phyloP scores from a whole-genome alignment of 1,284 basidiomycete species.

The Heliocybe sulcata region DNA sequence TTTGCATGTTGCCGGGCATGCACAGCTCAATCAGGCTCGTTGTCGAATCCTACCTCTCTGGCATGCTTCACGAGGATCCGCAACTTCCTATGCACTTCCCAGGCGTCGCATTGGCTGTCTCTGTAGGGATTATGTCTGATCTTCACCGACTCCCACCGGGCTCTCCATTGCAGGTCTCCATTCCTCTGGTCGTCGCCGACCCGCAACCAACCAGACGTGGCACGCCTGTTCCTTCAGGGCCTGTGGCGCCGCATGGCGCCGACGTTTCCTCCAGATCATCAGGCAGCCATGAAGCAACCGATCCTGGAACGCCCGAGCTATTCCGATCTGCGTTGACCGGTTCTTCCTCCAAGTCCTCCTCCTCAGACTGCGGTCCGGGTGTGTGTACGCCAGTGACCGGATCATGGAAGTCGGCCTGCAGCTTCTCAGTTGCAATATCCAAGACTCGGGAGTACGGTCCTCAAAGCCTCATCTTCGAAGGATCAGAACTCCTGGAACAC shows the following conservation, averaged over 20 bases:
- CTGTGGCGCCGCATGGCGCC: not conserved
- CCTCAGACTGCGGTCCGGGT: not conserved
- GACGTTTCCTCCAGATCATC: not conserved
- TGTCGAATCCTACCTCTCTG: not conserved
- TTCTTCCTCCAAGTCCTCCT: not conserved
- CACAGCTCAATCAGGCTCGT: not conserved
- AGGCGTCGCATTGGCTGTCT: too few species aligned
- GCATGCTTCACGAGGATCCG: too few species aligned
- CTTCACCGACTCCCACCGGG: too few species aligned
- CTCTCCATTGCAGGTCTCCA: too few species aligned
- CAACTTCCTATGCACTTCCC: too few species aligned
- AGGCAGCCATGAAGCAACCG: not conserved
- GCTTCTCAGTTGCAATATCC: not conserved
- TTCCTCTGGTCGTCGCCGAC: too few species aligned
- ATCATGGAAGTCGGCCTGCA: not conserved
- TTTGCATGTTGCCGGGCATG: not conserved
- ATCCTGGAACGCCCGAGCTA: not conserved
- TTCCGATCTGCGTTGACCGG: not conserved
- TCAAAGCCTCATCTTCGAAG: not conserved
- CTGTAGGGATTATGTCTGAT: too few species aligned
- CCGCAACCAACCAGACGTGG: too few species aligned
- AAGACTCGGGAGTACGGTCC: not conserved
- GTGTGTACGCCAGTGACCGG: not conserved
- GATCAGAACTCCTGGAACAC: not conserved
- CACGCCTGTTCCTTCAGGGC: too few species aligned